A percentile compares a stretch with the other conserved stretches of the same genome.
phyloP scores from a whole-genome alignment of 1,284 basidiomycete genomes.

The Marasmius fiardii region DNA sequence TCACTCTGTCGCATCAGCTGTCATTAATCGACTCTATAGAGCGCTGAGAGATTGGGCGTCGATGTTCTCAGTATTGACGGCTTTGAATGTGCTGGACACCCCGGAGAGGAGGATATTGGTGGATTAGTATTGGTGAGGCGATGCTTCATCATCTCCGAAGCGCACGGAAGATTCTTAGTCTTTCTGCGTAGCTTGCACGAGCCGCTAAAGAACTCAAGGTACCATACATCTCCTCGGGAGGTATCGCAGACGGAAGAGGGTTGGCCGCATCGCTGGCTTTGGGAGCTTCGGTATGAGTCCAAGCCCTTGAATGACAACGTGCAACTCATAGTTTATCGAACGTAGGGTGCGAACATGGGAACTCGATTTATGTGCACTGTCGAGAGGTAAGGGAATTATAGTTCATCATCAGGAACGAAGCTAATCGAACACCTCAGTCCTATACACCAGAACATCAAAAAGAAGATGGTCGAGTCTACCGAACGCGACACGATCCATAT shows the following conservation, averaged over 20 bases:
- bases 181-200: constrained; percentile 64
- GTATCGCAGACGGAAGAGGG: constrained; percentile 80
- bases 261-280: constrained; percentile 80
- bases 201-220: constrained; percentile 83
- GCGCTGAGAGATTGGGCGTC: constrained; percentile 76
- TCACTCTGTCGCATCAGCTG: neutral
- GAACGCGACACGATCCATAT: constrained; percentile 89
- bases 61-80: constrained; percentile 88
- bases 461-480: constrained; percentile 79
- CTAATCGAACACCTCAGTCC: constrained; percentile 41
- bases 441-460: constrained; percentile 90
- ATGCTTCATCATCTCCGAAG: neutral
- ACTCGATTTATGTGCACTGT: constrained; percentile 88
- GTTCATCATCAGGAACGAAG: neutral
- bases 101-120: constrained; percentile 93
- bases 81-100: constrained; percentile 92
- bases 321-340: constrained; percentile 1
- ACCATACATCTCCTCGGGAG: constrained; percentile 90
- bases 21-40: constrained; percentile 32
- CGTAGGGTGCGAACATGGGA: constrained; percentile 83
- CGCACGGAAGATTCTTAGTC: neutral
- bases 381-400: constrained; percentile 48
- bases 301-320: neutral
- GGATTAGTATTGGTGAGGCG: constrained; percentile 77
- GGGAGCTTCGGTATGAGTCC: constrained; percentile 68